Conservation (phyloP, 805 yeast genomes). For the Candida qinlingensis region DNA sequence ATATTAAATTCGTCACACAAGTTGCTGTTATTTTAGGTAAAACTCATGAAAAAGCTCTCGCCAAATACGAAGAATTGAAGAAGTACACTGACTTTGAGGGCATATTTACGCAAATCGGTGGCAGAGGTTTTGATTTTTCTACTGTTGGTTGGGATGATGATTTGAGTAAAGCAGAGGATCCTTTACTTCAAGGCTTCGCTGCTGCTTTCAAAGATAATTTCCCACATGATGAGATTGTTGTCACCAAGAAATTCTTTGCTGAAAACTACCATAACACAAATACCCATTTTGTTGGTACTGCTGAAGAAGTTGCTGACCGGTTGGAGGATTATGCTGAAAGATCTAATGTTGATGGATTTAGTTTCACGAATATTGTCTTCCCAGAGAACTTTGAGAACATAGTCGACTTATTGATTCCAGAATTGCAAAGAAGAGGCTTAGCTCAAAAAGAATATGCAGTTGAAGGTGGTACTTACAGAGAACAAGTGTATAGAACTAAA, state of each 20-base stretch:
- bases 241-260: slow-evolving; percentile 16
- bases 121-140: slow-evolving; percentile 36
- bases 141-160: slow-evolving; percentile 32
- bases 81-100: slow-evolving; percentile 33
- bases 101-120: slow-evolving; percentile 35
- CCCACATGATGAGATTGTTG: slow-evolving; percentile 11
- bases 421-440: slow-evolving; percentile 30
- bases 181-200: slow-evolving; percentile 23
- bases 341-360: slow-evolving; percentile 39
- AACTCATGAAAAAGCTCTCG: slow-evolving; percentile 34
- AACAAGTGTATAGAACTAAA: slow-evolving; percentile 27
- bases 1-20: slow-evolving; percentile 15
- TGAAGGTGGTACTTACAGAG: slow-evolving; percentile 30
- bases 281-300: slow-evolving; percentile 28
- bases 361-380: slow-evolving; percentile 34
- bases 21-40: slow-evolving; percentile 25
- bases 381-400: slow-evolving; percentile 37
- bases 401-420: slow-evolving; percentile 34
- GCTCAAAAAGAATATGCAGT: slow-evolving; percentile 22
- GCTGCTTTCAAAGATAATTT: slow-evolving; percentile 22
- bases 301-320: slow-evolving; percentile 35
- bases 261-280: slow-evolving; percentile 26
- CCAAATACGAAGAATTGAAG: slow-evolving; percentile 26
- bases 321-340: slow-evolving; percentile 36
- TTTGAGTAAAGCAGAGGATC: slow-evolving; percentile 23